These are phyloP conservation scores for Sungouiozyma intestinalis DNA, from an alignment of 805 yeast species.

Conservation along the genomic window DNA sequence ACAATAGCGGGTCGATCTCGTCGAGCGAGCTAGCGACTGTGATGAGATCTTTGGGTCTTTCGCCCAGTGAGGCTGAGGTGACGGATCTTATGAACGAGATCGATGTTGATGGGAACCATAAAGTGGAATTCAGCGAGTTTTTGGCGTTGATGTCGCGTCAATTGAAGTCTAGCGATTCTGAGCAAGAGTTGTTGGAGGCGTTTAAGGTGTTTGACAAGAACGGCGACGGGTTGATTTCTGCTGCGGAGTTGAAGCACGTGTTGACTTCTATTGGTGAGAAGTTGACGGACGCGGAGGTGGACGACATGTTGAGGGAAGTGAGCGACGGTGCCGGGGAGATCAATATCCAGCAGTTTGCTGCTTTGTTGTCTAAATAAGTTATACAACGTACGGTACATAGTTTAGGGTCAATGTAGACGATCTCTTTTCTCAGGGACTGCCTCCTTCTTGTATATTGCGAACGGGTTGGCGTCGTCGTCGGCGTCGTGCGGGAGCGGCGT, in stretches of 20 bases:
- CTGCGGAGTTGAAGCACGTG: constrained; percentile 93
- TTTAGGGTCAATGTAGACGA: constrained; percentile 20
- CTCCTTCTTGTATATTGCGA: constrained; percentile 28
- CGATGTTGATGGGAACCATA: constrained; percentile 89
- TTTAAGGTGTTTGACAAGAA: constrained; percentile 94
- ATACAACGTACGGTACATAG: neutral
- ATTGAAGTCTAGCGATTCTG: constrained; percentile 92
- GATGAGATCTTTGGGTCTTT: constrained; percentile 97
- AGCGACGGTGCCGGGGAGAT: constrained; percentile 95
- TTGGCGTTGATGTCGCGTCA: constrained; percentile 84
- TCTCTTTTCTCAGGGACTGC: constrained; percentile 32
- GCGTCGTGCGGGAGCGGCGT: constrained; percentile 5
- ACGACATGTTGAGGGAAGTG: constrained; percentile 94
- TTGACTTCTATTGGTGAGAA: constrained; percentile 96
- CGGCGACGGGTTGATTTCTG: constrained; percentile 94
- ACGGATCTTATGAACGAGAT: constrained; percentile 96
- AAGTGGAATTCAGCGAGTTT: constrained; percentile 73
- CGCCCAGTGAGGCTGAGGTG: constrained; percentile 92
- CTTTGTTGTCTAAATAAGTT: constrained; percentile 65
- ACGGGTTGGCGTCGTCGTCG: constrained; percentile 27
- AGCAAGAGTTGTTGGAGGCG: constrained; percentile 95
- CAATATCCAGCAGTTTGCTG: constrained; percentile 93
- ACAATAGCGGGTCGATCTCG: constrained; percentile 93
- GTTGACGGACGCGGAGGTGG: constrained; percentile 92
- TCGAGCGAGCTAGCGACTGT: constrained; percentile 94